Base-by-base conservation (phyloP, 2,329 filamentous ascomycete genomes). In the Aspergillus pseudoglaucus region DNA sequence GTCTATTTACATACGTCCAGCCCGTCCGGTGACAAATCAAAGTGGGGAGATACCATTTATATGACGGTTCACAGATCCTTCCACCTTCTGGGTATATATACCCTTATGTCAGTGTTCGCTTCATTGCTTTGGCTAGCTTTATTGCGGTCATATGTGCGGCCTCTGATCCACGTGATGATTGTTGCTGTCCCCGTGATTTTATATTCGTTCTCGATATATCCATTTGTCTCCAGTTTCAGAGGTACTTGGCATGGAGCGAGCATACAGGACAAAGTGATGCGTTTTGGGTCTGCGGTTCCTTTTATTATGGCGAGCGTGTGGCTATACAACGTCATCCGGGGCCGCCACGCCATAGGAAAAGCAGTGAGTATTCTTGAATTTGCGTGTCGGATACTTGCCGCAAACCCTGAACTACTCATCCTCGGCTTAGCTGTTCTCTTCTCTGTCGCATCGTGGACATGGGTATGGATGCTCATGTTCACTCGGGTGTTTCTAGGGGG, bases 401-500 rank as follows among this genome's bases (percentile, higher is more conserved):
- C 89, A 32, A 95, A 94, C 61, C 84, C 89, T 8, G 88, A 86
- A 2, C 77, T 98, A 17, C 77, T 97, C 30, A 65, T 87, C 2
- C 80, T 96, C n/a, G 93, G 93, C 2, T 85, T 96, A 59, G 82
- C 78, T 9, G 86, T 85, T 18, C 78, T 97, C 12, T 79, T 75
- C 6, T 74, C 84, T 22, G 85, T 95, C 39, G 87, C 96, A 8
- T 73, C 82, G 12, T 97, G 90, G 86, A 96, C 90, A 0, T 98
- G 93, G 93, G 68, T 87, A 6, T 98, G 93, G 93, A 82, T 97
- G 57, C 83, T 84, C 59, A 96, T 98, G 90, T 97, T 98, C 68
- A 91, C 90, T 6, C 81, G 90, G 40, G 84, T 97, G 49, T 98
- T 98, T 67, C 82, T 97, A 50, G 89, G 88, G n/a, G 93, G 93